Percentiles rank a stretch among this genome's conserved stretches.
These are phyloP conservation scores for Ascochyta pisi DNA, from an alignment of 2,329 filamentous ascomycete genomes.

Conservation along the genomic window DNA sequence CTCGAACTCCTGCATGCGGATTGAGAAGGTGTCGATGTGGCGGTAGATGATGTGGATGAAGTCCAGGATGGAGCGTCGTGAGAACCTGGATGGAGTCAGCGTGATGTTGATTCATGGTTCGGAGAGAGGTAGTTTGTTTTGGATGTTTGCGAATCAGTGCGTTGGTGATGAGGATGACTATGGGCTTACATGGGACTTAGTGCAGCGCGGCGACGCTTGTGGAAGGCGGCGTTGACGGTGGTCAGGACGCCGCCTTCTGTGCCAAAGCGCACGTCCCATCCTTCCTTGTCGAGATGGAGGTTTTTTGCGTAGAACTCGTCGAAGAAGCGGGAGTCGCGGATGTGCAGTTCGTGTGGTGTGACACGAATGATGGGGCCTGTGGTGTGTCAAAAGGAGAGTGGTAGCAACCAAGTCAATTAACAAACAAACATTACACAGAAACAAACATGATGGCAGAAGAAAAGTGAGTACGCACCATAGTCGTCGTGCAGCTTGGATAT, in stretches of 20 bases:
- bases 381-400: neutral
- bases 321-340: slow-evolving; percentile 51
- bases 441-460: neutral
- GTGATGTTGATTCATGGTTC: neutral
- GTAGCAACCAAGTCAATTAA: neutral
- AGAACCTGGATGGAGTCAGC: slow-evolving; percentile 36
- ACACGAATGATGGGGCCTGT: slow-evolving; percentile 53
- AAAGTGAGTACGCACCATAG: slow-evolving; percentile 32
- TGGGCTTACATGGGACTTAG: slow-evolving; percentile 39
- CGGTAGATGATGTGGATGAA: slow-evolving; percentile 48
- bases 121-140: neutral
- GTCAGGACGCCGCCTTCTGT: slow-evolving; percentile 36
- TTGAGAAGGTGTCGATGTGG: slow-evolving; percentile 41
- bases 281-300: slow-evolving; percentile 42
- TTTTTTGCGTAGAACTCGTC: slow-evolving; percentile 45
- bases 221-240: slow-evolving; percentile 36
- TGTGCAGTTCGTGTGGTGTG: slow-evolving; percentile 53
- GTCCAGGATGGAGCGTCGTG: slow-evolving; percentile 42
- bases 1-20: slow-evolving; percentile 41
- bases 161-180: neutral
- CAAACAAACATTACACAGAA: neutral
- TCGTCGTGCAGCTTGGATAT: slow-evolving; percentile 42
- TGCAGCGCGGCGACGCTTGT: slow-evolving; percentile 43
- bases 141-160: neutral
- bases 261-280: slow-evolving; percentile 45